These are phyloP conservation scores for Microstroma glucosiphilum DNA, from an alignment of 1,284 basidiomycete genomes.

Conservation along the genomic window DNA sequence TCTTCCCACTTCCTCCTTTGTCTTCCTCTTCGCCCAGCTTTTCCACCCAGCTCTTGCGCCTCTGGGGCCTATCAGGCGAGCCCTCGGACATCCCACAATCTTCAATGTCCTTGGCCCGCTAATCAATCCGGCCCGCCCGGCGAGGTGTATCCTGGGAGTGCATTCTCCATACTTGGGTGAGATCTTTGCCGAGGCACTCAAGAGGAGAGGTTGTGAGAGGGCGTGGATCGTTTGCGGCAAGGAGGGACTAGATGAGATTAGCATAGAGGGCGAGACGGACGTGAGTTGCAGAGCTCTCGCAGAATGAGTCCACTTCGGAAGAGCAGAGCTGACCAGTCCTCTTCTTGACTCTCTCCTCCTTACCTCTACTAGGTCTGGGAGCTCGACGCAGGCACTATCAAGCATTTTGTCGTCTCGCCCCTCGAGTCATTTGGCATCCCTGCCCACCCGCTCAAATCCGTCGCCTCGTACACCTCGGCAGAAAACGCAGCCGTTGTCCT, in stretches of 20 bases:
- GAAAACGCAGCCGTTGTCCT: constrained; percentile 45
- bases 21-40: constrained; percentile 86
- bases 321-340: not conserved
- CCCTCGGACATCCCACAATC: constrained; percentile 89
- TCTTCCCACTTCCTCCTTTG: constrained; percentile 60
- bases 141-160: constrained; percentile 78
- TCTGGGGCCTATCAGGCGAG: constrained; percentile 76
- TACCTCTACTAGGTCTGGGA: constrained; percentile 33
- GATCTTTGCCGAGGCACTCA: constrained; percentile 72
- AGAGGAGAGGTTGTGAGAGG: constrained; percentile 61
- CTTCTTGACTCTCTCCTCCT: not conserved
- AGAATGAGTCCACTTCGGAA: not conserved
- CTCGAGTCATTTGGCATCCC: constrained; percentile 36
- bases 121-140: constrained; percentile 82
- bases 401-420: constrained; percentile 33
- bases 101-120: constrained; percentile 94
- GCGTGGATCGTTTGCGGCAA: constrained; percentile 90
- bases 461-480: constrained; percentile 26
- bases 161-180: constrained; percentile 75
- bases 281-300: constrained; percentile 52
- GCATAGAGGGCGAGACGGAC: constrained; percentile 73
- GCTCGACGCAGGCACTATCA: constrained; percentile 26
- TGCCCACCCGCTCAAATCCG: constrained; percentile 33
- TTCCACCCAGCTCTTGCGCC: constrained; percentile 82
- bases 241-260: constrained; percentile 90